Conservation (phyloP, 2,329 filamentous ascomycete species). For the Esteya vermicola region DNA sequence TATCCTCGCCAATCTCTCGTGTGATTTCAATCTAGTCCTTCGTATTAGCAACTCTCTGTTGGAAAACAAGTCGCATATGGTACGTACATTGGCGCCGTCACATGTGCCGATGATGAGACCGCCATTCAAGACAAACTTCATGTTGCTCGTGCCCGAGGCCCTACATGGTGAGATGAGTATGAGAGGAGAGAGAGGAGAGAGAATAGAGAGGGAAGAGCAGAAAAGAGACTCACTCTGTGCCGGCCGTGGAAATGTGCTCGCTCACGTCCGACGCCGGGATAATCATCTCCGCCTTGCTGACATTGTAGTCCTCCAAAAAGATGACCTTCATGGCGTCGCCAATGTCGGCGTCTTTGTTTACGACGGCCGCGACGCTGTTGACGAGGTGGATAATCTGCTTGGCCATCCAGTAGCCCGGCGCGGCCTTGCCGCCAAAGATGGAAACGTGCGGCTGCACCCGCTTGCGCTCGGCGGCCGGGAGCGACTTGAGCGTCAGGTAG, state of each 20-base stretch:
- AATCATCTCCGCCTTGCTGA: conserved; percentile 98
- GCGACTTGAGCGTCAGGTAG: conserved; percentile 76
- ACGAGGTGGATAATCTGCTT: conserved; percentile 97
- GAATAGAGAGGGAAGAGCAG: neutral
- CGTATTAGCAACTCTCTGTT: conserved; percentile 15
- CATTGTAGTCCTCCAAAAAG: conserved; percentile 97
- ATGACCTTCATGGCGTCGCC: conserved; percentile 93
- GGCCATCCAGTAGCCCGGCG: conserved; percentile 99
- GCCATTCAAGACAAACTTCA: conserved; percentile 98
- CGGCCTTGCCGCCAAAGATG: conserved; percentile 95
- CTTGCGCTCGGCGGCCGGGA: conserved; percentile 73
- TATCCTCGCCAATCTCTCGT: conserved; percentile 87
- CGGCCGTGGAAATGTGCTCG: conserved; percentile 96
- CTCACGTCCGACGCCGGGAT: conserved; percentile 88
- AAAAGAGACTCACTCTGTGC: conserved; percentile 54
- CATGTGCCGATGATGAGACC: conserved; percentile 96
- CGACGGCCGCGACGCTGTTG: conserved; percentile 77
- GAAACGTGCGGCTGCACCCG: conserved; percentile 78
- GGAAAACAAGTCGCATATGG: neutral
- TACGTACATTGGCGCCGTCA: conserved; percentile 84
- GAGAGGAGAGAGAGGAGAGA: neutral
- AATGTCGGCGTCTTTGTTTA: conserved; percentile 86
- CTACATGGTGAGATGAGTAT: conserved; percentile 16
- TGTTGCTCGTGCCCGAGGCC: conserved; percentile 82
- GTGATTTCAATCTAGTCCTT: conserved; percentile 99